Evolutionary conservation across 2,329 filamentous ascomycete species (phyloP), one percentile per base, ranked within the genome.

Genomic region (Fusarium palustre): DNA sequence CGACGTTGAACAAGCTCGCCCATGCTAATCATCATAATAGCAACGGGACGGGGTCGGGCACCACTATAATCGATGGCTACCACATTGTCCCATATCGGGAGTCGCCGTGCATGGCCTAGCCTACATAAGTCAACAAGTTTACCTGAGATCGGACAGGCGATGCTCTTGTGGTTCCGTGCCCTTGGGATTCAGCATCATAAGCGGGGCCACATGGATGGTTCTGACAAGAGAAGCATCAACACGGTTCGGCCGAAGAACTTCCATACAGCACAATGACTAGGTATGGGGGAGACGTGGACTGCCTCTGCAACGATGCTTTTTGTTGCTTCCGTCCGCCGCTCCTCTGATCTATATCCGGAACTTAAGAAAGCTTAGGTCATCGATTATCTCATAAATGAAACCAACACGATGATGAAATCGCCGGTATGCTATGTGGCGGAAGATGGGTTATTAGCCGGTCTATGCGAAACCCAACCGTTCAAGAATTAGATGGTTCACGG

Each of bases 121-220:
- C 25, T 45, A 38, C 45, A 57, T 24, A 58, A 39, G 55, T n/a
- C 34, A 46, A 52, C 20, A 56, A 42, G 50, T 59, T 55, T 30
- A 38, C 24, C 30, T 36, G 46, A 63, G 52, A 59, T 52, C 47
- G 36, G 57, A 49, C 46, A 54, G 71, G 39, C 36, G 42, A 70
- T 70, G 34, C 38, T 55, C 55, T 46, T 62, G 61, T 30, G 50
- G 57, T 71, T 67, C 71, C 58, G 47, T 43, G 42, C 59, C 43
- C 62, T 69, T 72, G 70, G 70, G 55, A 71, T 59, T 55, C 46
- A 50, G 48, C 49, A 59, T 52, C 45, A 60, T 55, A 59, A 49
- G 68, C 54, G 57, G 62, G 61, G 60, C 41, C n/a, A n/a, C n/a
- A n/a, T 52, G 31, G 49, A 64, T 65, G 47, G 58, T 54, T 55